A percentile compares a stretch with the other conserved stretches of the same genome.
Conservation (phyloP, 805 yeast species). For the Wickerhamiella slavikovae region DNA sequence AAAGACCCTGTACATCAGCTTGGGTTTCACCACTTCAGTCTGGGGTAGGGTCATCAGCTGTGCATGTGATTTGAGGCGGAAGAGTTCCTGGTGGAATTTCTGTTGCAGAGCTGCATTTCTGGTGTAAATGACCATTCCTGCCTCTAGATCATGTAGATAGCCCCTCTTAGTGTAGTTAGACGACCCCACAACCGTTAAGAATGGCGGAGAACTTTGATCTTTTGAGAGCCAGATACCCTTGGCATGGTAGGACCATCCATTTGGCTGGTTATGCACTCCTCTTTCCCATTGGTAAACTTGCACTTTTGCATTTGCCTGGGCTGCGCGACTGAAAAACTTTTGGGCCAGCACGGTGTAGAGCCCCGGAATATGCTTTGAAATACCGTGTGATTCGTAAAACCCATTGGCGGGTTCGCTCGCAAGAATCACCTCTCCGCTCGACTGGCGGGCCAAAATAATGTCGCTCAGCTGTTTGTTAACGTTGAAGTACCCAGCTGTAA, state of each 20-base stretch:
- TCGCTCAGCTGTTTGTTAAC: conserved; percentile 55
- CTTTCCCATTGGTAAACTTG: conserved; percentile 64
- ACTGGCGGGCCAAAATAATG: conserved; percentile 28
- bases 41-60: no score
- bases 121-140: conserved; percentile 66
- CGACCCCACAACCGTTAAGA: conserved; percentile 70
- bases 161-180: conserved; percentile 87
- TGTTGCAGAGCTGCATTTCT: conserved; percentile 36
- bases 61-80: conserved; percentile 36
- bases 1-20: conserved; percentile 23
- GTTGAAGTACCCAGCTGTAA: conserved; percentile 94
- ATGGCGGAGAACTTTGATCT: conserved; percentile 25
- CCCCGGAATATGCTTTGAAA: conserved; percentile 63
- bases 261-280: conserved; percentile 60
- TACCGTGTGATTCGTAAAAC: conserved; percentile 66
- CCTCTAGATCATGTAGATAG: conserved; percentile 69
- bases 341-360: conserved; percentile 67
- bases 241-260: conserved; percentile 97
- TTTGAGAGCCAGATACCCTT: conserved; percentile 78
- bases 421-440: conserved; percentile 44
- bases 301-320: conserved; percentile 24
- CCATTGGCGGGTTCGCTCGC: conserved; percentile 93
- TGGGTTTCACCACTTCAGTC: no score
- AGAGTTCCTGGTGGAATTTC: conserved; percentile 41
- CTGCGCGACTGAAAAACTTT: conserved; percentile 37